Evolutionary conservation across 1,284 basidiomycete genomes (phyloP).

Genomic region (Hortiboletus rubellus): DNA sequence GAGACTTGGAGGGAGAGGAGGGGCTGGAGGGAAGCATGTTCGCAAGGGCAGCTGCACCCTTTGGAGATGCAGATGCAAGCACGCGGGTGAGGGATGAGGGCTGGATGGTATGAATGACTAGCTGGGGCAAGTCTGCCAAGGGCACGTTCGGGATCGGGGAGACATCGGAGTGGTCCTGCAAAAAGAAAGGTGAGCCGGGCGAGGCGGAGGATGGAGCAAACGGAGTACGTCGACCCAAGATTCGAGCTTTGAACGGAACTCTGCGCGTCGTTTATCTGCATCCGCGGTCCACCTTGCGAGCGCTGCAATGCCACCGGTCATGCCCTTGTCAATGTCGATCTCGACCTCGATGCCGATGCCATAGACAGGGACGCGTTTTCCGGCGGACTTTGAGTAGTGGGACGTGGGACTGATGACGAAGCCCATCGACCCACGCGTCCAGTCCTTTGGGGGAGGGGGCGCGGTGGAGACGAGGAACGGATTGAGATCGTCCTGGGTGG

Average conservation of each 20-base stretch:
- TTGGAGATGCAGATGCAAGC: conserved; percentile 71
- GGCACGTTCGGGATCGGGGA: conserved; percentile 57
- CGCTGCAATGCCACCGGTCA: conserved; percentile 77
- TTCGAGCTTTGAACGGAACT: conserved; percentile 59
- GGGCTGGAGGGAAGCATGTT: conserved; percentile 50
- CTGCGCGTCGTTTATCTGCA: conserved; percentile 56
- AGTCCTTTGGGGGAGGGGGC: conserved; percentile 53
- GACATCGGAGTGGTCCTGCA: conserved; percentile 51
- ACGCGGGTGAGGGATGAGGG: conserved; percentile 66
- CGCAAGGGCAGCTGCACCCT: conserved; percentile 45
- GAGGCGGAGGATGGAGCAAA: not conserved
- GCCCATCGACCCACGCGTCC: conserved; percentile 77
- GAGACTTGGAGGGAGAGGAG: conserved; percentile 46
- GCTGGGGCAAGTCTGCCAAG: conserved; percentile 60
- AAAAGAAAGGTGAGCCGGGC: conserved; percentile 12
- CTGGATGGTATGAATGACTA: conserved; percentile 48
- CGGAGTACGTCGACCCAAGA: conserved; percentile 60
- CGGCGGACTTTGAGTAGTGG: conserved; percentile 63
- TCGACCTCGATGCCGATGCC: conserved; percentile 84
- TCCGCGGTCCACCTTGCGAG: conserved; percentile 80
- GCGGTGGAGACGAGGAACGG: conserved; percentile 54
- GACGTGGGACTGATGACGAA: conserved; percentile 68
- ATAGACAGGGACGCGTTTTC: conserved; percentile 71
- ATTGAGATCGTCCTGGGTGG: conserved; percentile 57
- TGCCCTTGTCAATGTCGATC: conserved; percentile 76